Evolutionary conservation across 1,139 yeast species (phyloP).

Genomic region (Hyphopichia buzzinii): DNA sequence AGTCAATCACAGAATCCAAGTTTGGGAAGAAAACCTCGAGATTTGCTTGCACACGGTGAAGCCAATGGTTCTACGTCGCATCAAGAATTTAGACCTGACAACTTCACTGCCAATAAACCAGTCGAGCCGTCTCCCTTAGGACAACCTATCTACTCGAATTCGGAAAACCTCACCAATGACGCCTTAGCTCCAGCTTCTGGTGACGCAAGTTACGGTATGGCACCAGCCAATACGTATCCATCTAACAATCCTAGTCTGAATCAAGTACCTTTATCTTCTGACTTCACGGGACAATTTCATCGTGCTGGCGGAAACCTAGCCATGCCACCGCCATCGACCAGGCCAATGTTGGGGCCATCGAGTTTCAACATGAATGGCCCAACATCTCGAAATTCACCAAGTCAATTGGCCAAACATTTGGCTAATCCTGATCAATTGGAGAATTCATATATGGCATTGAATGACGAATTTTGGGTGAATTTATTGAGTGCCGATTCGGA

Average conservation of each 20-base stretch:
- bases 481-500: constrained; percentile 36
- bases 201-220: not conserved
- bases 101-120: not conserved
- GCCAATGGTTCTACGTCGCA: no score
- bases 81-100: not conserved
- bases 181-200: not conserved
- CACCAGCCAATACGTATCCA: not conserved
- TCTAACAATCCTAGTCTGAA: not conserved
- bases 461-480: constrained; percentile 48
- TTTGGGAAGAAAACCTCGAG: not conserved
- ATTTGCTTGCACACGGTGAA: not conserved
- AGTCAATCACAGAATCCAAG: not conserved
- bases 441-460: constrained; percentile 29
- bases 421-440: constrained; percentile 25
- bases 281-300: not conserved
- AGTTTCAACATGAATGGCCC: not conserved
- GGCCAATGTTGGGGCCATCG: not conserved
- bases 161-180: not conserved
- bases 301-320: not conserved
- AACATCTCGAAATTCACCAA: constrained; percentile 7
- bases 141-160: not conserved
- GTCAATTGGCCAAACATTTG: constrained; percentile 11
- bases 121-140: not conserved
- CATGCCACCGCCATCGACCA: constrained; percentile 1
- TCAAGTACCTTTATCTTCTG: not conserved